These are phyloP conservation scores for Pascua sp. DNA, from an alignment of 1,284 basidiomycete genomes.

Conservation along the genomic window DNA sequence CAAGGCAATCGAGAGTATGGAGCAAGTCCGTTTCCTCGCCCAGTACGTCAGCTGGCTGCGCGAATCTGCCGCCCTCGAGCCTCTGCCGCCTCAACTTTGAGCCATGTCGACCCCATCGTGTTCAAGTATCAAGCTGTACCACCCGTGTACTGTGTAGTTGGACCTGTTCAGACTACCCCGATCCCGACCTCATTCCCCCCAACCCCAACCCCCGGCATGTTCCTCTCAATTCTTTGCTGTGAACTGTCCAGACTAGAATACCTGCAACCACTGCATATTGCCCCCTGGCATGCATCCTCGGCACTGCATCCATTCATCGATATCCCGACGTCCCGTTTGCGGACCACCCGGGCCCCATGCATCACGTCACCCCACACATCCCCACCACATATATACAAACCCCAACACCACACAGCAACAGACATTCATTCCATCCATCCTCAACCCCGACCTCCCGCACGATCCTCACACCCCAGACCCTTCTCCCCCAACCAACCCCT, in stretches of 20 bases:
- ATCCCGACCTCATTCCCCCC: neutral
- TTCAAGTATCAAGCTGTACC: neutral
- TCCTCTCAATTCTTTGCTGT: too few relatives aligned
- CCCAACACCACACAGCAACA: neutral
- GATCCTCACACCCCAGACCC: neutral
- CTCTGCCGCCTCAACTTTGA: neutral
- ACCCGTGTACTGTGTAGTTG: neutral
- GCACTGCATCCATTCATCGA: constrained; percentile 2
- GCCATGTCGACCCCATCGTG: neutral
- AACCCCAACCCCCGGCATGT: neutral
- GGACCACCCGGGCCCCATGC: neutral
- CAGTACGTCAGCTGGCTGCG: constrained; percentile 71
- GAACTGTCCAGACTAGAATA: neutral
- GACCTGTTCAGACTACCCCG: neutral
- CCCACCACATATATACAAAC: neutral
- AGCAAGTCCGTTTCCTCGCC: constrained; percentile 80
- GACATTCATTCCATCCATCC: neutral
- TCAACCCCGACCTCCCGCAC: neutral
- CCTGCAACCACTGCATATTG: neutral
- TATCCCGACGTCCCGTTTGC: neutral
- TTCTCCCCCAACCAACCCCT: too few relatives aligned
- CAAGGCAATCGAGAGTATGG: constrained; percentile 85
- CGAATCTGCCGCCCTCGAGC: constrained; percentile 4
- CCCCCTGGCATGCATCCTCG: neutral
- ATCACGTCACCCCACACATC: neutral